Base-by-base conservation (phyloP, 129 eudicot species). In the Apium graveolens region DNA sequence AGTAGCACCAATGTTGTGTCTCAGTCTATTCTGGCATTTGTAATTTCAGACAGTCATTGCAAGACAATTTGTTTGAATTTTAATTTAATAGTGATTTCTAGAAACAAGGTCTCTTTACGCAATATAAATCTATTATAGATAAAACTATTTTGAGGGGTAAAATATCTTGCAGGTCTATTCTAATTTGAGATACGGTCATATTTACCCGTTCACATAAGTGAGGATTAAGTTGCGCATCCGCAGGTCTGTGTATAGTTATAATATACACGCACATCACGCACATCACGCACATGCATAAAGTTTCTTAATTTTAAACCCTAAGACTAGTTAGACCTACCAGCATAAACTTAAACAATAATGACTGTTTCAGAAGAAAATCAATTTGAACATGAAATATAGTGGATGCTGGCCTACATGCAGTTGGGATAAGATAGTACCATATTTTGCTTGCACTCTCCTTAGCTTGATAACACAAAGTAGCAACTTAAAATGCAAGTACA, bases 261-360 rank as follows among this genome's bases (percentile, higher is more conserved):
- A n/a, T n/a, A n/a, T n/a, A n/a, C n/a, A n/a, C n/a, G n/a, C n/a
- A n/a, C n/a, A n/a, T n/a, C n/a, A 32, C 7, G 11, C n/a, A 32
- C 26, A 29, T 44, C 38, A 0, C 35, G 3, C 41, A 32, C 18
- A 79, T 85, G 63, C 83, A 85, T 85, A 82, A 75, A 51, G 24
- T 18, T 57, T 57, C 65, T 24, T 21, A 7, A 24, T 24, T 0
- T 21, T 57, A n/a, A 24, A n/a, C 65, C 65, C 65, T 2, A 21
- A n/a, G 31, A 57, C 29, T 24, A 31, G 31, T 57, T 57, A 3
- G n/a, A n/a, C 65, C 65, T 57, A 57, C 65, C 5, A 57, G 31
- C 29, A n/a, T 57, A 21, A 55, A 17, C 57, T 49, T 49, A 17
- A 49, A 49, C 57, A 49, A 49, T 18, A 49, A 18, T 49, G 5